Evolutionary conservation across 495 filamentous ascomycete species (phyloP).

Genomic region (Penicillium silybi): DNA sequence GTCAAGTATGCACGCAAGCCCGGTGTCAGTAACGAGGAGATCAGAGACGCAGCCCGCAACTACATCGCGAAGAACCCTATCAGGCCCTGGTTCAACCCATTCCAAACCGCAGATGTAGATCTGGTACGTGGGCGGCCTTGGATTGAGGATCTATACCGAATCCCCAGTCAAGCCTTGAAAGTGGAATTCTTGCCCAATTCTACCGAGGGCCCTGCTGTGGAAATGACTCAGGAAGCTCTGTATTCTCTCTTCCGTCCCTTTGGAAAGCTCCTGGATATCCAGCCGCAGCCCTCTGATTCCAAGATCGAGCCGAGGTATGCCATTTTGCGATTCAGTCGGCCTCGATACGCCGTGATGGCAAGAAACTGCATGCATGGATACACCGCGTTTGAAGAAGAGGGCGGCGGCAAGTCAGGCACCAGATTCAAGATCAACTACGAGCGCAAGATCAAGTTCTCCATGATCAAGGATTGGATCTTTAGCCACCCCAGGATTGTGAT

Average conservation of each 20-base stretch:
- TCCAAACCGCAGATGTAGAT: conserved; percentile 61
- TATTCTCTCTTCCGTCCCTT: conserved; percentile 88
- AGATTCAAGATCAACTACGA: conserved; percentile 78
- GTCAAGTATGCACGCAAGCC: conserved; percentile 72
- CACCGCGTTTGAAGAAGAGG: conserved; percentile 55
- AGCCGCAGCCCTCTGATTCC: conserved; percentile 72
- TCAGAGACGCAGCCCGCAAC: conserved; percentile 51
- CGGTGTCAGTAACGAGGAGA: conserved; percentile 48
- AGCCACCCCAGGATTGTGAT: conserved; percentile 87
- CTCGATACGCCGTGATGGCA: conserved; percentile 76
- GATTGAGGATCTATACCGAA: conserved; percentile 87
- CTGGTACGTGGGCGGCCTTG: conserved; percentile 83
- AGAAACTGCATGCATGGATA: conserved; percentile 92
- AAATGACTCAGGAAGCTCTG: conserved; percentile 80
- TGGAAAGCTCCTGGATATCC: conserved; percentile 82
- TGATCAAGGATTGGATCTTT: conserved; percentile 84
- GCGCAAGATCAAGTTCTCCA: conserved; percentile 66
- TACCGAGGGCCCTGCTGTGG: conserved; percentile 60
- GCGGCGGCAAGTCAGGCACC: conserved; percentile 71
- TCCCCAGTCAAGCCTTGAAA: conserved; percentile 67
- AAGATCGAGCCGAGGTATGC: conserved; percentile 79
- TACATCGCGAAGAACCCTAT: conserved; percentile 67
- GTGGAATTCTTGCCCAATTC: conserved; percentile 78
- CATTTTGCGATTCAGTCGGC: conserved; percentile 65
- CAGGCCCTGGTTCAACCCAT: conserved; percentile 85